A percentile compares a stretch with the other conserved stretches of the same genome.
These are phyloP conservation scores for Castanea mollissima DNA, from an alignment of 306 rosid genomes.

Conservation along the genomic window DNA sequence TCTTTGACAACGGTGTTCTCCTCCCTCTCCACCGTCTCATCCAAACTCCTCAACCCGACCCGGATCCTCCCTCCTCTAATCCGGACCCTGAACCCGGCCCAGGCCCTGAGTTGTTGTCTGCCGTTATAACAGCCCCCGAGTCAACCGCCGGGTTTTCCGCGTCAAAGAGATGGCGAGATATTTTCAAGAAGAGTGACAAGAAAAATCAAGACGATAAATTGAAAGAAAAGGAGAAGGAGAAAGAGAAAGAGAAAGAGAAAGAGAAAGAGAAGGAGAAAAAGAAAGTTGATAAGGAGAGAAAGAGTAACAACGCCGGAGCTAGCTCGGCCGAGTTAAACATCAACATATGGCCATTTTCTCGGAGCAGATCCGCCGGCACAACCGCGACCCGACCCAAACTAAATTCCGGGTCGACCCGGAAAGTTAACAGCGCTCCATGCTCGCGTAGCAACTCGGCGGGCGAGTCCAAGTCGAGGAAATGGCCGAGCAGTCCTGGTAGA, in stretches of 20 bases:
- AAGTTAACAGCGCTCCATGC: constrained; percentile 93
- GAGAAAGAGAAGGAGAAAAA: constrained; percentile 33
- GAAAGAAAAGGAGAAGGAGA: constrained; percentile 30
- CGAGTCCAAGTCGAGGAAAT: constrained; percentile 79
- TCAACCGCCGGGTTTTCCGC: constrained; percentile 34
- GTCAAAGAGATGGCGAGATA: constrained; percentile 87
- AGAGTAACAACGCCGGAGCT: constrained; percentile 37
- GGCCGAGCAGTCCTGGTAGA: constrained; percentile 89
- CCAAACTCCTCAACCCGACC: constrained; percentile 2
- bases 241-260: constrained; percentile 39
- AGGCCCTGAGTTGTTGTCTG: constrained; percentile 31
- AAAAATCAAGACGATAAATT: constrained; percentile 32
- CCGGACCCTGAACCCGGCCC: constrained; percentile 35
- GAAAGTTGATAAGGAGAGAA: constrained; percentile 35
- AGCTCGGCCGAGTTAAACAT: constrained; percentile 80
- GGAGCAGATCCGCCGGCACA: constrained; percentile 95
- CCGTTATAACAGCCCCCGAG: not conserved
- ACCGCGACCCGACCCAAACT: constrained; percentile 58
- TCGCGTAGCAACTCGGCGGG: constrained; percentile 96
- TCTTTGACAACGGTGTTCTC: constrained; percentile 77
- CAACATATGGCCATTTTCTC: constrained; percentile 89
- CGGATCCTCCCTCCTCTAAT: constrained; percentile 12
- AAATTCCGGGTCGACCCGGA: constrained; percentile 54
- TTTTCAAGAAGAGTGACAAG: constrained; percentile 66
- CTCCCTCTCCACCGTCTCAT: constrained; percentile 67